Evolutionary conservation across 2,329 filamentous ascomycete genomes (phyloP).

Genomic region (Pyrenophora tritici-repentis): DNA sequence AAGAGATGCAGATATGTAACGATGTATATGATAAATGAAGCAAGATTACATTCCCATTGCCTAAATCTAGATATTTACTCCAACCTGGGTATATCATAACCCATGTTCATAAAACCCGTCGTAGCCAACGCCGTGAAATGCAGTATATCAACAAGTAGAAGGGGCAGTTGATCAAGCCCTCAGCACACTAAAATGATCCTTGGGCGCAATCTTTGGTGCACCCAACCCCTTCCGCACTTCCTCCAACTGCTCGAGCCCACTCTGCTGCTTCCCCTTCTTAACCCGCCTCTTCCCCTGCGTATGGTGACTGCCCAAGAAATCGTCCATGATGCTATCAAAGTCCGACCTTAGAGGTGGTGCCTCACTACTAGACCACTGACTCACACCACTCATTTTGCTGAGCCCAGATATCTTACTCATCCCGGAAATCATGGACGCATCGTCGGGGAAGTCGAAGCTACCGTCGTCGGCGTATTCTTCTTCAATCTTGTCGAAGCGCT

Average conservation of each 20-base stretch:
- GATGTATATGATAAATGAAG: constrained; percentile 2
- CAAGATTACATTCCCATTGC: too few species aligned
- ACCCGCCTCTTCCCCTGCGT: constrained; percentile 70
- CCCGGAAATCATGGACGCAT: constrained; percentile 54
- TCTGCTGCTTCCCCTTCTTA: constrained; percentile 80
- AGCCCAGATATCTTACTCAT: constrained; percentile 58
- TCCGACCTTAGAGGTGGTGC: constrained; percentile 69
- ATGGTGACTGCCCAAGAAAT: constrained; percentile 79
- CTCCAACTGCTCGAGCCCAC: constrained; percentile 85
- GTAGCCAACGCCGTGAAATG: too few species aligned
- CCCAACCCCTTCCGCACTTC: constrained; percentile 83
- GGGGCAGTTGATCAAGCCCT: not conserved
- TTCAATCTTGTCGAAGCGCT: constrained; percentile 88
- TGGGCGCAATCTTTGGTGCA: constrained; percentile 61
- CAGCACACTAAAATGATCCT: constrained; percentile 13
- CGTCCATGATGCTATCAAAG: constrained; percentile 90
- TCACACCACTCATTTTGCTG: constrained; percentile 46
- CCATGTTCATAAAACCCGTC: too few species aligned
- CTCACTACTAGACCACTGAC: constrained; percentile 42
- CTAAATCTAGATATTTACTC: too few species aligned
- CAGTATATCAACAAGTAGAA: too few species aligned
- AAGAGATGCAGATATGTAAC: not conserved
- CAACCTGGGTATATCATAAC: too few species aligned
- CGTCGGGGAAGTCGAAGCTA: constrained; percentile 46
- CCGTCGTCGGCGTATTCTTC: constrained; percentile 67